A percentile compares a stretch with the other conserved stretches of the same genome.
Evolutionary conservation across 129 eudicot species (phyloP).

Genomic region (Flaveria brownii): DNA sequence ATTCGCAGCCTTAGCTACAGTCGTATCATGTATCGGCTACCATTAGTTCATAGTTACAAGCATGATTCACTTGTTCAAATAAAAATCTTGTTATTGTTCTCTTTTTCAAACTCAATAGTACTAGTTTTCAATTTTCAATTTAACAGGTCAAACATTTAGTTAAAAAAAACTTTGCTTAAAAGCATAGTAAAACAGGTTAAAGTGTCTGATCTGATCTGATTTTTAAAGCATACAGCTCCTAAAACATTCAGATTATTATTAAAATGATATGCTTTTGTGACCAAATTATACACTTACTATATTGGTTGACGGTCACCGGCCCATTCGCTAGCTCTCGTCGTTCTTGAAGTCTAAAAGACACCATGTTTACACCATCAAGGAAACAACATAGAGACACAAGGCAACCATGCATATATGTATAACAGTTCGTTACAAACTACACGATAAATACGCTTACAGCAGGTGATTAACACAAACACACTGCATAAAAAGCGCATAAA

Average conservation of each 20-base stretch:
- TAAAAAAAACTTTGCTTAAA: neutral
- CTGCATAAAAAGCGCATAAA: neutral
- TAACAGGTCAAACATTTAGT: neutral
- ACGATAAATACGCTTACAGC: neutral
- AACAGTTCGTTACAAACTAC: neutral
- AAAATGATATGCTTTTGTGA: too few relatives aligned
- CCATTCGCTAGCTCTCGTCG: neutral
- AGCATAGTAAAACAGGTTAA: neutral
- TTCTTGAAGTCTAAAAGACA: neutral
- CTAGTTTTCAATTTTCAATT: neutral
- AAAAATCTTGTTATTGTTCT: constrained; percentile 22
- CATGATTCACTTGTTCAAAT: constrained; percentile 18
- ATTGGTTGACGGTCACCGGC: too few relatives aligned
- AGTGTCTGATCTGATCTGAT: too few relatives aligned
- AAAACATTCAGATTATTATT: too few relatives aligned
- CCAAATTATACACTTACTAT: neutral
- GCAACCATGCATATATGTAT: constrained; percentile 13
- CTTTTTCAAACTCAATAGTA: neutral
- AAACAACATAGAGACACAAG: neutral
- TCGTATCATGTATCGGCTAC: constrained; percentile 11
- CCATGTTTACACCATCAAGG: too few relatives aligned
- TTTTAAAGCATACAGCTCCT: too few relatives aligned
- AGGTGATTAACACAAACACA: neutral
- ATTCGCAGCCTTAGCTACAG: constrained; percentile 23
- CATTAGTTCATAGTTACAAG: constrained; percentile 1